These are phyloP conservation scores for Alternaria rosae DNA, from an alignment of 2,329 filamentous ascomycete genomes.

Conservation along the genomic window DNA sequence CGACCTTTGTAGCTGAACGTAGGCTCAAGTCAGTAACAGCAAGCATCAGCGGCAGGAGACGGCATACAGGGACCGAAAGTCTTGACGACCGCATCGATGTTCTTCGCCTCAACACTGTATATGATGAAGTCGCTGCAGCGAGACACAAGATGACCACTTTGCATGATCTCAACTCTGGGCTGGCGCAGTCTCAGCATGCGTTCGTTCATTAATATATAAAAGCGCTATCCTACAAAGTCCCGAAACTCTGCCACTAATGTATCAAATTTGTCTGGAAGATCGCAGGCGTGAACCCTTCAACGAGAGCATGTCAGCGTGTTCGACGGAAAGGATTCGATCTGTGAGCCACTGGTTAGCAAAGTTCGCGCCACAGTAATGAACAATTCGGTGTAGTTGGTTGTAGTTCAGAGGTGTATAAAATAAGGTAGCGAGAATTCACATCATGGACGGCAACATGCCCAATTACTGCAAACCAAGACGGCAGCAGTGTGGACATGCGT, in stretches of 20 bases:
- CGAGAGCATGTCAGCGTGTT: conserved; percentile 30
- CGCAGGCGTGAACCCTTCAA: conserved; percentile 89
- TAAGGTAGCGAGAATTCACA: conserved; percentile 99
- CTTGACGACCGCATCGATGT: conserved; percentile 85
- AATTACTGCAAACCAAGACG: conserved; percentile 75
- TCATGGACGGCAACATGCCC: conserved; percentile 81
- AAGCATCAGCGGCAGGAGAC: conserved; percentile 21
- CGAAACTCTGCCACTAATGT: conserved; percentile 80
- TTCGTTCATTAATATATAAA: conserved; percentile 48
- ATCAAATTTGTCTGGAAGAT: conserved; percentile 88
- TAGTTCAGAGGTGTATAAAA: conserved; percentile 80
- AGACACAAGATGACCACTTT: conserved; percentile 94
- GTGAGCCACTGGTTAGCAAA: conserved; percentile 46
- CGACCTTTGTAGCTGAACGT: conserved; percentile 82
- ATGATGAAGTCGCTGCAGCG: conserved; percentile 98
- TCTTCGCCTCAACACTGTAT: conserved; percentile 95
- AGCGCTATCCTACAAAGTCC: conserved; percentile 75
- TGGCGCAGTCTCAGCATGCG: conserved; percentile 61
- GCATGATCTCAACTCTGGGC: conserved; percentile 83
- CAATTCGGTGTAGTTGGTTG: conserved; percentile 25
- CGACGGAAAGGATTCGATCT: conserved; percentile 21
- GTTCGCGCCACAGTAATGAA: conserved; percentile 27
- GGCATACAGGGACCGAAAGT: conserved; percentile 89
- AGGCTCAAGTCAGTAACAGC: conserved; percentile 11
- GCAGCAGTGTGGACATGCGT: conserved; percentile 68